These are phyloP conservation scores for Chenopodium formosanum DNA, from an alignment of 148 eudicot species.

Conservation along the genomic window DNA sequence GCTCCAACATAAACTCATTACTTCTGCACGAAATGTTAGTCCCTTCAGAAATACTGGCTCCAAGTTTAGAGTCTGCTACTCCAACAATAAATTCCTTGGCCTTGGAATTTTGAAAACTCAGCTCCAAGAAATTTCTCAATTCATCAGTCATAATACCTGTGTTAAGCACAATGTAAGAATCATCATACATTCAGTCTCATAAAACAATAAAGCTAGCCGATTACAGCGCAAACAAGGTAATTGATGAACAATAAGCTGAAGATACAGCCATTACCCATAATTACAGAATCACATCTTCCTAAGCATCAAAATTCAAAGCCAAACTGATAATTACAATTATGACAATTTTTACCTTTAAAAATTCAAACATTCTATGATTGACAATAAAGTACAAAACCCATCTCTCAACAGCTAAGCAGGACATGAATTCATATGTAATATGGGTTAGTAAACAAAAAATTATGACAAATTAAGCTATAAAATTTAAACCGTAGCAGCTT, in stretches of 20 bases:
- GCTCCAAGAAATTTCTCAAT: constrained; percentile 71
- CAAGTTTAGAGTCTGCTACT: constrained; percentile 79
- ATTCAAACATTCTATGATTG: neutral
- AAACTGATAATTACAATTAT: neutral
- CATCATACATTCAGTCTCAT: neutral
- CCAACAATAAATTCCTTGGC: constrained; percentile 75
- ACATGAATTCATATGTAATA: neutral
- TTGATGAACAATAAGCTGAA: neutral
- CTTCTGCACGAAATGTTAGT: constrained; percentile 83
- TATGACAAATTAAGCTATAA: too few relatives aligned
- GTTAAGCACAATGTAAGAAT: neutral
- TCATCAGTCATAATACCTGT: constrained; percentile 91
- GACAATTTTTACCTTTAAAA: neutral
- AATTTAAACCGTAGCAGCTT: too few relatives aligned
- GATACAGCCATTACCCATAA: neutral
- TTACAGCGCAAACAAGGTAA: neutral
- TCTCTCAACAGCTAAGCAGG: too few relatives aligned
- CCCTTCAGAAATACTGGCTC: constrained; percentile 69
- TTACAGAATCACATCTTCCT: neutral
- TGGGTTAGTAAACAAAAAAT: too few relatives aligned
- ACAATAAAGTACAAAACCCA: neutral
- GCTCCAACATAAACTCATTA: constrained; percentile 80
- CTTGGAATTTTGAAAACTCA: constrained; percentile 54
- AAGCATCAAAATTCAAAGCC: neutral
- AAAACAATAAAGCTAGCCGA: neutral